Evolutionary conservation across 1,139 yeast genomes (phyloP).

Genomic region (Suhomyces bribrorum): DNA sequence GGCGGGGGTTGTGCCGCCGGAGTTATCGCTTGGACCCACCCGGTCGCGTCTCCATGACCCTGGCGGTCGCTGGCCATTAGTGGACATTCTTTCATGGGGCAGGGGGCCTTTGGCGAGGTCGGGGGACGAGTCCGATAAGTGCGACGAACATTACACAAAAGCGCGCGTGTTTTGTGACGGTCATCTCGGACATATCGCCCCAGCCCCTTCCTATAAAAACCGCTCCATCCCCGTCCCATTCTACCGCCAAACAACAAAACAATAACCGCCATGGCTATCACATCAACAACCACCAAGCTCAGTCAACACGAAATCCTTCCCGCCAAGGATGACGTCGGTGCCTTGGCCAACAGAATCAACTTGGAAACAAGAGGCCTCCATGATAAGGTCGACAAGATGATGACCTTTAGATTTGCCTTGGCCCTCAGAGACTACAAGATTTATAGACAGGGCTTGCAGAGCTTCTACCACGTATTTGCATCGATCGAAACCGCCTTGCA

Average conservation of each 20-base stretch:
- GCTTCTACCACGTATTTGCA: slow-evolving; percentile 73
- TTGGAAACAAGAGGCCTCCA: slow-evolving; percentile 64
- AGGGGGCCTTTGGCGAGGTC: neutral
- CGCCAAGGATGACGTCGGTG: slow-evolving; percentile 71
- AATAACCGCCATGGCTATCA: slow-evolving; percentile 2
- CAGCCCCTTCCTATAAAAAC: slow-evolving; percentile 1
- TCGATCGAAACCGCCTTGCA: slow-evolving; percentile 62
- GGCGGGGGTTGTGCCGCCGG: too few relatives aligned
- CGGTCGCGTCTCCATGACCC: too few relatives aligned
- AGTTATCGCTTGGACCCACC: too few relatives aligned
- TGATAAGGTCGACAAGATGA: slow-evolving; percentile 66
- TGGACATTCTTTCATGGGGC: too few relatives aligned
- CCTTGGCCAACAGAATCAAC: slow-evolving; percentile 80
- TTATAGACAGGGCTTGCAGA: slow-evolving; percentile 78
- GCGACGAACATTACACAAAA: slow-evolving; percentile 8
- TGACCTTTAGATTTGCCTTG: slow-evolving; percentile 68
- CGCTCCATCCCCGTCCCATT: neutral
- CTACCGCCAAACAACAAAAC: too few relatives aligned
- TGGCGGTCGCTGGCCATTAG: too few relatives aligned
- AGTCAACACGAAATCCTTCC: slow-evolving; percentile 65
- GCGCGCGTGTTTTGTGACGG: neutral
- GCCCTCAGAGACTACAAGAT: slow-evolving; percentile 75
- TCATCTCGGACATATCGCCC: slow-evolving; percentile 12
- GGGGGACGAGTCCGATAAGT: slow-evolving; percentile 7
- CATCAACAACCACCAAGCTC: slow-evolving; percentile 41